These are phyloP conservation scores for Gracilariopsis chorda DNA, from an alignment of 23 red algal genomes.

Conservation along the genomic window DNA sequence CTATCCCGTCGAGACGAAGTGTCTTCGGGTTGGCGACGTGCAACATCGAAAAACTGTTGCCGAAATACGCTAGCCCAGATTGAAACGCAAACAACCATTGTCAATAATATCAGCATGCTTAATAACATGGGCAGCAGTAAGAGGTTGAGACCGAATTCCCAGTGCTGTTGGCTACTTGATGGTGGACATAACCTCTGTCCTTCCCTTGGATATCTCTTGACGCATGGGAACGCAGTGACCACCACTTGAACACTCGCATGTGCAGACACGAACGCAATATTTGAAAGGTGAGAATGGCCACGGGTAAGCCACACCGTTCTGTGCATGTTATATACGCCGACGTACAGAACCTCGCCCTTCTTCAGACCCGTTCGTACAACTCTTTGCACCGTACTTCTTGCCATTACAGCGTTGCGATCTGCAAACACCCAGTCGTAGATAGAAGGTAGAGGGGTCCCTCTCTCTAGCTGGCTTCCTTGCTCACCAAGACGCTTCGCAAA, in stretches of 20 bases:
- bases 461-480: constrained; percentile 1
- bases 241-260: background rate
- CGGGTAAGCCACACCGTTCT: constrained; percentile 10
- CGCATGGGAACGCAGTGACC: constrained; percentile 19
- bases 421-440: constrained; percentile 15
- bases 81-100: constrained; percentile 46
- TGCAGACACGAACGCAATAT: background rate
- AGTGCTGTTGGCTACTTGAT: background rate
- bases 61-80: constrained; percentile 39
- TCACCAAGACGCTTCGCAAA: constrained; percentile 43
- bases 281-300: background rate
- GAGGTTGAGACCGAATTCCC: constrained; percentile 8
- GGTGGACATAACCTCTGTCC: background rate
- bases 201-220: background rate
- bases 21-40: background rate
- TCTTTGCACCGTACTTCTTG: background rate
- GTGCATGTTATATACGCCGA: constrained; percentile 40
- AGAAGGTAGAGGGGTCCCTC: constrained; percentile 17
- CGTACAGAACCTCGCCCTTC: background rate
- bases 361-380: background rate
- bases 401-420: background rate
- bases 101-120: constrained; percentile 32
- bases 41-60: constrained; percentile 38
- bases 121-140: constrained; percentile 18
- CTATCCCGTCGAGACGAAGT: background rate